phyloP scores from a whole-genome alignment of 768 basidiomycete species.

The Phlegmacium glaucopus region DNA sequence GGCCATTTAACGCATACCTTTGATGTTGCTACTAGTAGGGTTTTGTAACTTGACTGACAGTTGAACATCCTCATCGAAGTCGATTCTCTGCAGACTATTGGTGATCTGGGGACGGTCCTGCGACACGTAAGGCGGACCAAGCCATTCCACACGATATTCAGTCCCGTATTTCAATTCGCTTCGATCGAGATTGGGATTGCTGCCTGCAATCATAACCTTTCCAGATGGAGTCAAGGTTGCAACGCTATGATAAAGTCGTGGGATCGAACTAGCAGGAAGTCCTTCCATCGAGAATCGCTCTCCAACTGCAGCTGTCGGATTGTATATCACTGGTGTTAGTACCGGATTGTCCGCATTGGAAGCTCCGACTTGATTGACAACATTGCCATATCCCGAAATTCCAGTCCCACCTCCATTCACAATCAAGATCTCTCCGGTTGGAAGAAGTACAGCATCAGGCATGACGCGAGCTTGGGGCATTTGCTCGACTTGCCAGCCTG shows the following conservation, averaged over 20 bases:
- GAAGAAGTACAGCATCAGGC: slow-evolving; percentile 79
- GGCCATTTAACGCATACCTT: slow-evolving; percentile 35
- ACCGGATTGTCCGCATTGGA: slow-evolving; percentile 80
- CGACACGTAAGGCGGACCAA: slow-evolving; percentile 79
- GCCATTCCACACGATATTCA: slow-evolving; percentile 86
- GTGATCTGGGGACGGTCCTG: slow-evolving; percentile 52
- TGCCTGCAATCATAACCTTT: slow-evolving; percentile 75
- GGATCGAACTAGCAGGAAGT: slow-evolving; percentile 63
- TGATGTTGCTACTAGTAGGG: slow-evolving; percentile 35
- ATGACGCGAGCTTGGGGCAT: slow-evolving; percentile 76
- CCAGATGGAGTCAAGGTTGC: slow-evolving; percentile 74
- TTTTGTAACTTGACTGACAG: slow-evolving; percentile 41
- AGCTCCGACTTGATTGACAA: slow-evolving; percentile 59
- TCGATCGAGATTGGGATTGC: slow-evolving; percentile 80
- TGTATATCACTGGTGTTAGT: slow-evolving; percentile 67
- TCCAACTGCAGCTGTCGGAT: slow-evolving; percentile 49
- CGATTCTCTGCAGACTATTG: slow-evolving; percentile 30
- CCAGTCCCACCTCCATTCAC: slow-evolving; percentile 75
- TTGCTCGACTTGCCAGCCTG: slow-evolving; percentile 71
- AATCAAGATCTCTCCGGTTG: slow-evolving; percentile 69
- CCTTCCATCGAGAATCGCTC: slow-evolving; percentile 56
- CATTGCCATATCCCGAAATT: slow-evolving; percentile 78
- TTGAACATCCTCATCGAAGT: slow-evolving; percentile 43
- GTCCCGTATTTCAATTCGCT: slow-evolving; percentile 73
- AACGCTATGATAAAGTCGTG: slow-evolving; percentile 80